Percentiles rank a stretch among this genome's conserved stretches.
phyloP scores from a whole-genome alignment of 2,329 filamentous ascomycete species.

The Colletotrichum spaethianum region DNA sequence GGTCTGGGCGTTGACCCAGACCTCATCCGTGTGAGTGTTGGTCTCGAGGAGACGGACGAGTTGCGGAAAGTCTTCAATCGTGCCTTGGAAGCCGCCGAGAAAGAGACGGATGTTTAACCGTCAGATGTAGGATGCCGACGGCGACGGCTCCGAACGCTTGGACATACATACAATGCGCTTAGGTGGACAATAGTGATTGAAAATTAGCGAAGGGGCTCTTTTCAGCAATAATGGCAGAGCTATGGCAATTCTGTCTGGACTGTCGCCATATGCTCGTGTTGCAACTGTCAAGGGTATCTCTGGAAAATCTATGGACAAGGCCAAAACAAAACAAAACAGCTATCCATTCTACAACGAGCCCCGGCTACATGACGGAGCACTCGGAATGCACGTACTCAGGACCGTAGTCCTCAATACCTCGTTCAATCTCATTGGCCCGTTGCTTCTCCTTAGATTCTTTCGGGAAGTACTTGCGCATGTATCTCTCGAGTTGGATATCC shows the following conservation, averaged over 20 bases:
- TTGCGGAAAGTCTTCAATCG: constrained; percentile 74
- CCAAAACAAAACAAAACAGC: not conserved
- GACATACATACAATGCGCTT: constrained; percentile 4
- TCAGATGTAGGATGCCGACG: not conserved
- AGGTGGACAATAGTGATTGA: not conserved
- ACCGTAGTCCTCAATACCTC: constrained; percentile 81
- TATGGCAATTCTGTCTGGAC: not conserved
- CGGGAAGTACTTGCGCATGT: constrained; percentile 83
- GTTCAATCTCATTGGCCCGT: constrained; percentile 80
- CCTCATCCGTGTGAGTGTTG: constrained; percentile 89
- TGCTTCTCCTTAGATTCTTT: constrained; percentile 78
- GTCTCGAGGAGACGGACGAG: constrained; percentile 82
- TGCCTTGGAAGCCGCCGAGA: constrained; percentile 76
- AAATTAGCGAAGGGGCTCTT: not conserved
- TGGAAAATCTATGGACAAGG: constrained; percentile 18
- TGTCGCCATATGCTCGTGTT: not conserved
- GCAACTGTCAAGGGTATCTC: constrained; percentile 35
- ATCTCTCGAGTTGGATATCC: constrained; percentile 77
- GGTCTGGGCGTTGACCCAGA: constrained; percentile 85
- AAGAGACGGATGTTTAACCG: not conserved
- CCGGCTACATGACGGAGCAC: constrained; percentile 72
- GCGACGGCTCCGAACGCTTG: not conserved
- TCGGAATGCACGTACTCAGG: constrained; percentile 72
- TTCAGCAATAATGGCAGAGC: not conserved
- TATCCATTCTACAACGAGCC: not conserved